Evolutionary conservation across 140 eudicot species (phyloP), one percentile per base, ranked within the genome.

Genomic region (Senecio squalidus): DNA sequence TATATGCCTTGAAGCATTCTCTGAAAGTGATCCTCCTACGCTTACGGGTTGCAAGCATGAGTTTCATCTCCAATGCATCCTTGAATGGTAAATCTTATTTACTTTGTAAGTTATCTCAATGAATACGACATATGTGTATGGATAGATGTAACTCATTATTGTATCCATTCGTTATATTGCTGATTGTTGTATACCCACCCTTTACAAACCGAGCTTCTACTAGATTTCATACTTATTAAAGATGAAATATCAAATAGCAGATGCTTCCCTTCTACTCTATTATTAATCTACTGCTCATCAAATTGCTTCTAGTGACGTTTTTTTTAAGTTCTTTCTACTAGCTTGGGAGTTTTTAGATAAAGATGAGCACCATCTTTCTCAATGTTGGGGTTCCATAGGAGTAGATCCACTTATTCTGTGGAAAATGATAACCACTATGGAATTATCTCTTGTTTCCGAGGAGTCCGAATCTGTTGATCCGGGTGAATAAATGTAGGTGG

Each of bases 21-120:
- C 76, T 28, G 90, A 90, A 38, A 83, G 78, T 69, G 90, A 90
- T 61, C 97, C 97, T 43, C 81, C 88, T 15, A 78, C 94, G 94
- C 95, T 91, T 70, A 91, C 98, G 28, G 78, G 79, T 58, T 91
- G 98, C 85, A 91, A 83, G 90, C 98, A 91, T 4, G 96, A 91
- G 70, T 91, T 91, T 50, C 98, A 91, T 69, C 96, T 91, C 20
- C 98, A 91, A 54, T 91, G 98, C 83, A 69, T 91, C 66, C 96
- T 91, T 28, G 98, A 86, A 82, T 91, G 98, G 98, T 86, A 82
- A 6, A 49, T 28, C 38, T 62, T n/a, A 41, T 46, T 45, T 50
- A 21, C 50, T 3, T 61, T 46, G 17, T 52, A n/a, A n/a, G n/a
- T n/a, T n/a, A n/a, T n/a, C n/a, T n/a, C n/a, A n/a, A n/a, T n/a